Base-by-base conservation (phyloP, 495 filamentous ascomycete genomes). In the Tuber borchii region DNA sequence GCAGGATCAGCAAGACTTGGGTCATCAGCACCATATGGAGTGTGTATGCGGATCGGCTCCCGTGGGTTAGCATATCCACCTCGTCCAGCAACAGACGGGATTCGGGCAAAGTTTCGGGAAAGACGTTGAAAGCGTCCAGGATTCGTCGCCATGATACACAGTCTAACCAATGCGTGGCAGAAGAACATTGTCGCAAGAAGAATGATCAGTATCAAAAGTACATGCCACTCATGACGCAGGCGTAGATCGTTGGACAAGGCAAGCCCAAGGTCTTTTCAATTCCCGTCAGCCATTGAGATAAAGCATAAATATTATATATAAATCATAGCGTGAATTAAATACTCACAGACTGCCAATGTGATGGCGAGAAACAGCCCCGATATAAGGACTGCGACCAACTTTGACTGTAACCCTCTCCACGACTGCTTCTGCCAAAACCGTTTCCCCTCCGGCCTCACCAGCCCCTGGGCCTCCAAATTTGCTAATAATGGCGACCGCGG, bases 161-260 rank as follows among this genome's bases (percentile, higher is more conserved):
- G 87, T 19, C 91, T 89, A 73, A 93, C 88, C 12, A 94, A 84
- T 40, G 89, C 88, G 85, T 97, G 91, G 78, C 89, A 91, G 85
- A 95, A 94, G 83, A 94, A 87, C 79, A 96, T 90, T 7, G 90
- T 90, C 73, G 90, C 87, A 61, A 90, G 83, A 71, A 95, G 79
- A 78, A 94, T 90, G 81, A 93, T 86, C 70, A 96, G 86, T 72
- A 95, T 90, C 74, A 95, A 87, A 70, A 94, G 85, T 70, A 93
- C 88, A 74, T 93, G 91, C 78, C 93, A 89, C 83, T 91, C 89
- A 81, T 87, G 87, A 73, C 86, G 87, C 84, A 78, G 73, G 74
- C 84, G 80, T 81, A 88, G 85, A 71, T 87, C 85, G 73, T 87
- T 85, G 31, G 89, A 88, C 65, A 93, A 86, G 31, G 90, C 87